Percentiles rank a stretch among this genome's conserved stretches.
Evolutionary conservation across 495 filamentous ascomycete genomes (phyloP).

Genomic region (Coniosporium apollinis): DNA sequence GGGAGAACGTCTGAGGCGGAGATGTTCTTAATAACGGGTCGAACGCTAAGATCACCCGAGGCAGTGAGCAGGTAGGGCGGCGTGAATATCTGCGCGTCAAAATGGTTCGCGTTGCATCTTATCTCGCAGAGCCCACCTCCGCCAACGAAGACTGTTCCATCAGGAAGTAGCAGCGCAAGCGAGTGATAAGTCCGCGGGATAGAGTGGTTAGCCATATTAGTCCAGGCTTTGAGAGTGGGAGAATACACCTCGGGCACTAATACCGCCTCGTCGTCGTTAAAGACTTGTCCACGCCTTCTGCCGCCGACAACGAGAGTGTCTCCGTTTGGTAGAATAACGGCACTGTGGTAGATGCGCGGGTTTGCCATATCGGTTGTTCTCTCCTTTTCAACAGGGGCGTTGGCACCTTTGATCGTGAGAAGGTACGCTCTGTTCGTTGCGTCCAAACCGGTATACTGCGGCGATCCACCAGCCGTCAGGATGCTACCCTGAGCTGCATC

Average conservation of each 20-base stretch:
- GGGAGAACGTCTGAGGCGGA: slow-evolving; percentile 11
- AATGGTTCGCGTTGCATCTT: slow-evolving; percentile 37
- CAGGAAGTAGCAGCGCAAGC: slow-evolving; percentile 35
- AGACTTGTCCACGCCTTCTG: slow-evolving; percentile 28
- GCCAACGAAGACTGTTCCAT: slow-evolving; percentile 36
- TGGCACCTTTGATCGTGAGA: slow-evolving; percentile 29
- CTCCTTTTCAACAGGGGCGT: slow-evolving; percentile 14
- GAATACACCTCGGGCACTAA: slow-evolving; percentile 35
- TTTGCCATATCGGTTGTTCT: slow-evolving; percentile 28
- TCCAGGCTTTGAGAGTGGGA: slow-evolving; percentile 27
- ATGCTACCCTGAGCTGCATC: slow-evolving; percentile 40
- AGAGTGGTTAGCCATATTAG: slow-evolving; percentile 23
- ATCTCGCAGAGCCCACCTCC: slow-evolving; percentile 39
- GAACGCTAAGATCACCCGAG: slow-evolving; percentile 26
- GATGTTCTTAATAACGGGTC: slow-evolving; percentile 24
- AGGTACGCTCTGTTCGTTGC: slow-evolving; percentile 30
- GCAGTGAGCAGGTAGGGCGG: slow-evolving; percentile 36
- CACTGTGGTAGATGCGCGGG: slow-evolving; percentile 34
- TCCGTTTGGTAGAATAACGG: slow-evolving; percentile 39
- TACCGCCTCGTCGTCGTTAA: slow-evolving; percentile 31
- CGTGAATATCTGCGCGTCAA: slow-evolving; percentile 39
- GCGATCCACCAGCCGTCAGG: slow-evolving; percentile 33
- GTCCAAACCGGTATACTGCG: slow-evolving; percentile 25
- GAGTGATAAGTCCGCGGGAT: slow-evolving; percentile 41
- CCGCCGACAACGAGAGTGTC: slow-evolving; percentile 40